Evolutionary conservation across 2,329 filamentous ascomycete species (phyloP), one percentile per base, ranked within the genome.

Genomic region (Nemania sp.): DNA sequence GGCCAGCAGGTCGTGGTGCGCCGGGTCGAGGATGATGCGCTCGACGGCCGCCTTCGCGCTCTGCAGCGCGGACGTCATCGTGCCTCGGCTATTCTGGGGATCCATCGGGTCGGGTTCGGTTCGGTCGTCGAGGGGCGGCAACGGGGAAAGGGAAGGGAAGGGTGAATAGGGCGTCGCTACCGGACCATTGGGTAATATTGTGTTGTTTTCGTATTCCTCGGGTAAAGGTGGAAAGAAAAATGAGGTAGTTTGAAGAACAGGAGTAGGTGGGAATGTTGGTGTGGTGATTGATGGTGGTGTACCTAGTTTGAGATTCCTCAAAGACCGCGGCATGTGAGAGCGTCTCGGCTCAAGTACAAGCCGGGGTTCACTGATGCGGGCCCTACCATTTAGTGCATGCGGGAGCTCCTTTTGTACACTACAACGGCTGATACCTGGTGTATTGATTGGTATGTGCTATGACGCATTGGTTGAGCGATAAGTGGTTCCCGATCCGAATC

Each of bases 1-100:
- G 59, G 91, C 87, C 64, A 99, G 85, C 57, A 92, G 75, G 71
- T 95, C 91, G 71, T 95, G 91, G 78, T 97, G 91, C 67, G 87
- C 83, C 5, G 93, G 92, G 74, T 98, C 87, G 64, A 95, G 85
- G 67, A 93, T 81, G 58, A 97, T 82, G 68, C 84, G 83, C 79
- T 96, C 92, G 69, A 93, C 79, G 63, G 84, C 81, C 68, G 83
- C 81, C 64, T 66, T 68, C 46, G 65, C 39, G 64, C 60, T 65
- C 60, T 68, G 59, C n/a, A 69, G 29, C 54, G 67, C 54, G 61
- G 62, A 54, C 59, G 67, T 63, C 69, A 71, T 71, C 46, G 59
- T 71, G 69, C 69, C 69, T 68, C 66, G 69, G 69, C 68, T 71
- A 68, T 65, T 65, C 39, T 53, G 17, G 47, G 49, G 43, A 47